Evolutionary conservation across 306 rosid genomes (phyloP).

Genomic region (Medicago lupulina): DNA sequence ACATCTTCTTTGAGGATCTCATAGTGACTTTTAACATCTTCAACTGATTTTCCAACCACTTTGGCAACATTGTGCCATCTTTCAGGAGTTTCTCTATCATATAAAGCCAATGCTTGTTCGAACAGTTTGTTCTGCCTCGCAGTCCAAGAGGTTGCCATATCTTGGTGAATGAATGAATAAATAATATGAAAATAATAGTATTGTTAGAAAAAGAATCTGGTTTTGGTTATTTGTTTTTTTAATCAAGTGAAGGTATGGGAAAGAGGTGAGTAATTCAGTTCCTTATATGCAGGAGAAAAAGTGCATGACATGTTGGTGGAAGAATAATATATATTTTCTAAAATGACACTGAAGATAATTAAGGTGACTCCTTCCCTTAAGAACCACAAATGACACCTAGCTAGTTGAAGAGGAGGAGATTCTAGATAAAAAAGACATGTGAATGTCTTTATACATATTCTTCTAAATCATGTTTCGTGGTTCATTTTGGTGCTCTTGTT

Average conservation of each 20-base stretch:
- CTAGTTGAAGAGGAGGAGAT: slow-evolving; percentile 55
- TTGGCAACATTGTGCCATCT: slow-evolving; percentile 84
- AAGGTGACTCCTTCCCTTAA: slow-evolving; percentile 53
- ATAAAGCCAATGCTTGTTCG: slow-evolving; percentile 74
- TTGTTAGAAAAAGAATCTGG: not conserved
- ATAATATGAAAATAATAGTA: too few species aligned
- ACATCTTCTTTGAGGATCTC: slow-evolving; percentile 78
- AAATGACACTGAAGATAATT: slow-evolving; percentile 52
- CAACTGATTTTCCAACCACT: slow-evolving; percentile 72
- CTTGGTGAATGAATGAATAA: not conserved
- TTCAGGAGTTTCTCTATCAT: slow-evolving; percentile 73
- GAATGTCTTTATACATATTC: slow-evolving; percentile 43
- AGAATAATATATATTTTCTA: slow-evolving; percentile 46
- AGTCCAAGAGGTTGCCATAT: slow-evolving; percentile 81
- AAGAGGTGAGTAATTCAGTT: slow-evolving; percentile 46
- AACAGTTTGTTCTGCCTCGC: slow-evolving; percentile 67
- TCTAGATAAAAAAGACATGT: slow-evolving; percentile 47
- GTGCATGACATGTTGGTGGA: not conserved
- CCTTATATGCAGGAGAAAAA: slow-evolving; percentile 69
- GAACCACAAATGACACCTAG: slow-evolving; percentile 54
- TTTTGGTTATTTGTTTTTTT: not conserved
- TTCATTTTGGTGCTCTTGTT: too few species aligned
- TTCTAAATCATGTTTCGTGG: slow-evolving; percentile 38
- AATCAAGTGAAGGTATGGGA: slow-evolving; percentile 48
- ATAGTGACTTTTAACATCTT: slow-evolving; percentile 78